These are phyloP conservation scores for Cutaneotrichosporon sp. DNA, from an alignment of 1,284 basidiomycete species.

Conservation along the genomic window DNA sequence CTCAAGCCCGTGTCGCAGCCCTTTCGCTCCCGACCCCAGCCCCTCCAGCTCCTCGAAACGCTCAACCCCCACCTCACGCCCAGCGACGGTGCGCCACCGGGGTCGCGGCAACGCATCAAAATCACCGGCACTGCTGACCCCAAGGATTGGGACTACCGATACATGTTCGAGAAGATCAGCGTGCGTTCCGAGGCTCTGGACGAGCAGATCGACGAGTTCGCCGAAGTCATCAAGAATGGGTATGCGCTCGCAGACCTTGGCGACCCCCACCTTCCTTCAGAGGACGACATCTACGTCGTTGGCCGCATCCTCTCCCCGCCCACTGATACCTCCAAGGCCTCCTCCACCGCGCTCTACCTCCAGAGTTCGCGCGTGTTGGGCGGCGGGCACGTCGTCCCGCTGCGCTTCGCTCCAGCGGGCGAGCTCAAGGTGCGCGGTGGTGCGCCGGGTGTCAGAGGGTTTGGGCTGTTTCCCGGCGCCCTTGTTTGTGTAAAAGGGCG, in stretches of 20 bases:
- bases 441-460: conserved; percentile 62
- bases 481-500: conserved; percentile 83
- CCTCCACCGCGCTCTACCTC: conserved; percentile 69
- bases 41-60: conserved; percentile 47
- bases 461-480: conserved; percentile 84
- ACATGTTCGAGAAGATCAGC: conserved; percentile 87
- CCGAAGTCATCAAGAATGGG: conserved; percentile 65
- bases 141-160: conserved; percentile 60
- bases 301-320: conserved; percentile 77
- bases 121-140: conserved; percentile 36
- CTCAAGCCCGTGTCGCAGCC: conserved; percentile 32
- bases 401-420: conserved; percentile 63
- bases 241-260: conserved; percentile 71
- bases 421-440: conserved; percentile 67
- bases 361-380: conserved; percentile 79
- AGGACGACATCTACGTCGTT: conserved; percentile 73
- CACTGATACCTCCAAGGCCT: conserved; percentile 63
- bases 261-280: conserved; percentile 70
- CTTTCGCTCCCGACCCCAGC: conserved; percentile 42
- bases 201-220: conserved; percentile 78
- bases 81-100: conserved; percentile 18
- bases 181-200: conserved; percentile 79
- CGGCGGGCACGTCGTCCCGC: conserved; percentile 66
- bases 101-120: conserved; percentile 33
- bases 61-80: conserved; percentile 48